A percentile compares a stretch with the other conserved stretches of the same genome.
Conservation (phyloP, 805 yeast species). For the Lipomyces lipofer region DNA sequence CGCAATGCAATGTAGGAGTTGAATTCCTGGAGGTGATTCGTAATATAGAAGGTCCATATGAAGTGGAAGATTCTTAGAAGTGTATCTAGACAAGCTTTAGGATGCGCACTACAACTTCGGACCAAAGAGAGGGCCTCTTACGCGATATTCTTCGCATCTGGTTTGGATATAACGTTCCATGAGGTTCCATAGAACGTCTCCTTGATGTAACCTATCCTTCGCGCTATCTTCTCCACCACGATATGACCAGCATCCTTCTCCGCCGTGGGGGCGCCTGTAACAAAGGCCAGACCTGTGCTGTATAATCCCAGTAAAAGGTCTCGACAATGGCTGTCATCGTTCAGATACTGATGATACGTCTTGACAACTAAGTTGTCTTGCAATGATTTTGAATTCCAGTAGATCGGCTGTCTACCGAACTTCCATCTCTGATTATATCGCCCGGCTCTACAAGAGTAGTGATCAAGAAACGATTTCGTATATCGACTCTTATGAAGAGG, state of each 20-base stretch:
- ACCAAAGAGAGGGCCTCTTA: no score
- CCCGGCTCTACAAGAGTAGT: constrained; percentile 15
- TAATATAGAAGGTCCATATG: constrained; percentile 78
- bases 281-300: constrained; percentile 56
- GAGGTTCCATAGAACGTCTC: constrained; percentile 70
- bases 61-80: constrained; percentile 62
- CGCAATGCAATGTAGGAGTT: constrained; percentile 57
- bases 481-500: constrained; percentile 52
- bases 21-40: constrained; percentile 81
- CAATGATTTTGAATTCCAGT: constrained; percentile 36
- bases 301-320: constrained; percentile 50
- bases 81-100: constrained; percentile 42
- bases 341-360: constrained; percentile 47
- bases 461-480: constrained; percentile 47
- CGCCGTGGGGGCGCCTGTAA: constrained; percentile 55
- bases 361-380: constrained; percentile 37
- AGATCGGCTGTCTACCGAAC: constrained; percentile 41
- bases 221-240: constrained; percentile 48
- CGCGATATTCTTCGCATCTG: constrained; percentile 66
- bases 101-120: background rate
- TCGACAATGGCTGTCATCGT: constrained; percentile 41
- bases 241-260: constrained; percentile 37
- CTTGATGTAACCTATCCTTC: constrained; percentile 65
- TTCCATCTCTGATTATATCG: constrained; percentile 42
- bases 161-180: constrained; percentile 60